Evolutionary conservation across 805 yeast genomes (phyloP).

Genomic region (Saccharomycopsis vini): DNA sequence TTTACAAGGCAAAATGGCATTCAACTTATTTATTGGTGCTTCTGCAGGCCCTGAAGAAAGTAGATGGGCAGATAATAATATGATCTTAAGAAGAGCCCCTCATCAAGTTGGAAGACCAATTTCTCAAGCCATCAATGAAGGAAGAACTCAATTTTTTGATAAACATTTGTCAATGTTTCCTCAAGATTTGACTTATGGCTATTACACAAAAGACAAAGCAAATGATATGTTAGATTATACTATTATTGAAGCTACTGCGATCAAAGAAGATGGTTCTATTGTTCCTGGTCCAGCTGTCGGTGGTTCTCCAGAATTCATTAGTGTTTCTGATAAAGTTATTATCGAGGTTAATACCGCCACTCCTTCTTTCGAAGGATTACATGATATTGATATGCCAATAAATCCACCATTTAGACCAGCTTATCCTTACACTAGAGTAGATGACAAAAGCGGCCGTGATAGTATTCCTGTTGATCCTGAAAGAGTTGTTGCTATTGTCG

Average conservation of each 20-base stretch:
- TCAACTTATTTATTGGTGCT: constrained; percentile 94
- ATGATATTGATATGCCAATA: constrained; percentile 89
- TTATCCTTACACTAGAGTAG: constrained; percentile 72
- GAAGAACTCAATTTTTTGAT: constrained; percentile 83
- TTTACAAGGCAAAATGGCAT: constrained; percentile 76
- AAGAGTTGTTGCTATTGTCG: constrained; percentile 87
- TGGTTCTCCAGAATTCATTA: constrained; percentile 87
- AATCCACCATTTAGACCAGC: constrained; percentile 89
- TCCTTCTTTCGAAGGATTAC: constrained; percentile 93
- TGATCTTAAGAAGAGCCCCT: constrained; percentile 89
- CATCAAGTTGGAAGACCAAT: constrained; percentile 98
- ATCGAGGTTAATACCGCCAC: constrained; percentile 90
- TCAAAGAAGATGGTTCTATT: constrained; percentile 87
- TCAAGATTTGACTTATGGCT: constrained; percentile 96
- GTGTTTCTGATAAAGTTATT: constrained; percentile 79
- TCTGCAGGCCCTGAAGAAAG: constrained; percentile 96
- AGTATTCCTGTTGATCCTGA: constrained; percentile 84
- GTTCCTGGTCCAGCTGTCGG: constrained; percentile 99
- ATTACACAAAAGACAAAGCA: constrained; percentile 56
- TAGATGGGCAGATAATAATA: constrained; percentile 83
- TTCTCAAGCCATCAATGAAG: constrained; percentile 80
- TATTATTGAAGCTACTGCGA: constrained; percentile 94
- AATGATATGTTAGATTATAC: constrained; percentile 72
- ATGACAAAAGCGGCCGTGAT: constrained; percentile 60
- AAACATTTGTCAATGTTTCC: constrained; percentile 98